Evolutionary conservation across 306 rosid species (phyloP).

Genomic region (Astragalus glycyphyllos): DNA sequence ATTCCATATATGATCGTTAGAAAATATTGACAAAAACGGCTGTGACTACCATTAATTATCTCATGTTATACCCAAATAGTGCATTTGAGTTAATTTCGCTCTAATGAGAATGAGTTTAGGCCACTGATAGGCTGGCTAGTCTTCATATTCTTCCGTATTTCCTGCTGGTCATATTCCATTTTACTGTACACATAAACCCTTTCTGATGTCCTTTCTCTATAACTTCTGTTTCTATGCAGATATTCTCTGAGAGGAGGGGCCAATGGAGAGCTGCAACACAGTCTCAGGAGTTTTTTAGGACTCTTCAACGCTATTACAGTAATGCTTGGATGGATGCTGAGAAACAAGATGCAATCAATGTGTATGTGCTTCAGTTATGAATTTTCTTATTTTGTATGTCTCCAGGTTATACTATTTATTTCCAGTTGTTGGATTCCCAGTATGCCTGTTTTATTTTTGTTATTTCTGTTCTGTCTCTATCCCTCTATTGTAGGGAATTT

Average conservation of each 20-base stretch:
- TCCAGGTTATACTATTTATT: constrained; percentile 33
- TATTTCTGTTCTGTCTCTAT: constrained; percentile 19
- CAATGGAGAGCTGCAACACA: constrained; percentile 98
- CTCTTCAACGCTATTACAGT: constrained; percentile 89
- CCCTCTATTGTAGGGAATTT: constrained; percentile 28
- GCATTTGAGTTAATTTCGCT: constrained; percentile 4
- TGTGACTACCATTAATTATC: constrained; percentile 3
- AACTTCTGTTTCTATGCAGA: constrained; percentile 52
- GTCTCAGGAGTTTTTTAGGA: constrained; percentile 95
- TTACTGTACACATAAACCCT: constrained; percentile 22
- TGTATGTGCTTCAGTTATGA: constrained; percentile 54
- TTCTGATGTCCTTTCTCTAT: constrained; percentile 4
- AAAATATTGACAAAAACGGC: constrained; percentile 12
- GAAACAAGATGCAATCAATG: constrained; percentile 91
- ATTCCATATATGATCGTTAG: constrained; percentile 6
- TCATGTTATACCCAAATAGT: constrained; percentile 15
- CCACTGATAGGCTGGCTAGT: not conserved
- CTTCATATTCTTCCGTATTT: constrained; percentile 31
- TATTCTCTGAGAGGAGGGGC: constrained; percentile 94
- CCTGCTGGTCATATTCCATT: constrained; percentile 30
- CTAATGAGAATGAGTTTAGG: constrained; percentile 24
- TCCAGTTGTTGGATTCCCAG: constrained; percentile 14
- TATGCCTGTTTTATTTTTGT: constrained; percentile 2
- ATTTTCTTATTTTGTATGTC: constrained; percentile 17
- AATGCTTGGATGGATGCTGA: constrained; percentile 84